Conservation (phyloP, 1,284 basidiomycete species). For the Cryptococcus amylolentus region DNA sequence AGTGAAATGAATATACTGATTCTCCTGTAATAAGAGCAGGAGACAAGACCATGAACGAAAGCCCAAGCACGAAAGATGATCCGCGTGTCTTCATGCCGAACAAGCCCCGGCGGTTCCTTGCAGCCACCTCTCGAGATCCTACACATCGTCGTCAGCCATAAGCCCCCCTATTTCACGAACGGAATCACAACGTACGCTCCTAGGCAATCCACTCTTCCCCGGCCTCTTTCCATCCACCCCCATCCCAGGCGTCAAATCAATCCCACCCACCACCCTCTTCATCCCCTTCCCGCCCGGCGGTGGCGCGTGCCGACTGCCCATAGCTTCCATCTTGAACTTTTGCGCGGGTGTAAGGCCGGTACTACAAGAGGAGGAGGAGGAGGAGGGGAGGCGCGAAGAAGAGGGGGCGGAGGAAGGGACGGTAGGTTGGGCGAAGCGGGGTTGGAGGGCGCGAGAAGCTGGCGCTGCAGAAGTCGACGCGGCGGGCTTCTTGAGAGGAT, state of each 20-base stretch:
- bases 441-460: neutral
- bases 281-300: neutral
- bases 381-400: neutral
- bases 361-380: neutral
- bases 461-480: neutral
- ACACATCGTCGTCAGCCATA: neutral
- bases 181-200: conserved; percentile 12
- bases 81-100: no score
- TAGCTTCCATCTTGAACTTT: neutral
- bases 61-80: no score
- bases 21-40: no score
- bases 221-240: conserved; percentile 15
- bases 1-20: no score
- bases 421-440: neutral
- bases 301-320: neutral
- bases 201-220: conserved; percentile 21
- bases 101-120: neutral
- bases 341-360: neutral
- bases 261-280: neutral
- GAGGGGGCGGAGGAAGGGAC: neutral
- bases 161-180: neutral
- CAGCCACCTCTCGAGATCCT: conserved; percentile 17
- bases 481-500: neutral
- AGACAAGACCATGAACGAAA: no score
- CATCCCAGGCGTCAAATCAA: conserved; percentile 20